Conservation (phyloP, 2,329 filamentous ascomycete species). For the Cercospora beticola region DNA sequence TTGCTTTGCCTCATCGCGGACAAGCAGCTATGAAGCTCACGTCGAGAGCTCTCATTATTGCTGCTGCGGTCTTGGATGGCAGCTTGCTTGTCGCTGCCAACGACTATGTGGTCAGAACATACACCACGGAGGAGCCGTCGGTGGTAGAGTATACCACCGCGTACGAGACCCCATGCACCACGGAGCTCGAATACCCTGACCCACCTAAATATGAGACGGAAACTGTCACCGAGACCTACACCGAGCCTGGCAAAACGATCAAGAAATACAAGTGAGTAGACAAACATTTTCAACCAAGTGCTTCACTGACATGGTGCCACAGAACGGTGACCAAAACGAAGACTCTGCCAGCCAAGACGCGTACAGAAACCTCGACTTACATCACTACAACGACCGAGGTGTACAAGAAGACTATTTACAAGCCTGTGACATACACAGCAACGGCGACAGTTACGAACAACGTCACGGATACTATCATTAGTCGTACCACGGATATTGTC, state of each 20-base stretch:
- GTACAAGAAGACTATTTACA: neutral
- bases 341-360: neutral
- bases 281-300: neutral
- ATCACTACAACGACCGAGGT: neutral
- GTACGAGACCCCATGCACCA: neutral
- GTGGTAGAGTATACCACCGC: neutral
- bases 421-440: neutral
- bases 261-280: slow-evolving; percentile 2
- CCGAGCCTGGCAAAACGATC: neutral
- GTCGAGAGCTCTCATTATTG: neutral
- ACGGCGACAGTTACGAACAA: neutral
- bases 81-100: neutral
- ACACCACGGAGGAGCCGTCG: neutral
- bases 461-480: neutral
- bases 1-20: neutral
- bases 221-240: neutral
- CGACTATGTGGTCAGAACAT: slow-evolving; percentile 3
- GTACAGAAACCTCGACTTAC: neutral
- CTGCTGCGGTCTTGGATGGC: neutral
- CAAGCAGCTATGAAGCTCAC: neutral
- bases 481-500: neutral
- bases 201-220: neutral
- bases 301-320: neutral
- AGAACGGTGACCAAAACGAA: neutral
- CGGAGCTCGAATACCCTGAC: neutral